These are phyloP conservation scores for Hirschfeldia incana DNA, from an alignment of 345 rosid genomes.

Conservation along the genomic window DNA sequence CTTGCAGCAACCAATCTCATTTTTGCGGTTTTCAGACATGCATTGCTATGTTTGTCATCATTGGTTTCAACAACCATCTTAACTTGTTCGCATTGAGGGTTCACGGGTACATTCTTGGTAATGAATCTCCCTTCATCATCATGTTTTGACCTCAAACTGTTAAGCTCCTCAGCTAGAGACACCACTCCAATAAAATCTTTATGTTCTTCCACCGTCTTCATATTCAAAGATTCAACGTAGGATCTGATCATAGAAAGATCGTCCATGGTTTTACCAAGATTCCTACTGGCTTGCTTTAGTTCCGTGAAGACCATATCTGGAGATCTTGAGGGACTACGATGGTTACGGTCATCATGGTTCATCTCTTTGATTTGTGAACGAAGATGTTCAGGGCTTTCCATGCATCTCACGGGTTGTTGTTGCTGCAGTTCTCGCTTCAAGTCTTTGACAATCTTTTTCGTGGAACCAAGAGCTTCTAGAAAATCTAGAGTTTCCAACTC, in stretches of 20 bases:
- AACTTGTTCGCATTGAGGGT: constrained; percentile 37
- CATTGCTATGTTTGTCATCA: constrained; percentile 39
- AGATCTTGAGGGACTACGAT: constrained; percentile 41
- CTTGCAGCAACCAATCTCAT: constrained; percentile 91
- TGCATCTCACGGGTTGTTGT: constrained; percentile 61
- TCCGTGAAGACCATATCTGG: constrained; percentile 71
- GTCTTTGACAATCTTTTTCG: constrained; percentile 75
- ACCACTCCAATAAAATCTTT: constrained; percentile 52
- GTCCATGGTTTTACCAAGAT: constrained; percentile 76
- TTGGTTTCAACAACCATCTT: constrained; percentile 49
- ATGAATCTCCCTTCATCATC: constrained; percentile 14
- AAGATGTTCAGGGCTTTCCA: constrained; percentile 34
- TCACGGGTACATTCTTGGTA: background rate
- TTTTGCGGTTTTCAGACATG: constrained; percentile 58
- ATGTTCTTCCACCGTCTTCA: constrained; percentile 62
- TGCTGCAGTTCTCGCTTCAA: constrained; percentile 75
- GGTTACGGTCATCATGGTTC: constrained; percentile 47
- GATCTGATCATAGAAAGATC: constrained; percentile 76
- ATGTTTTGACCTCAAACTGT: constrained; percentile 44
- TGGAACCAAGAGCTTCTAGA: constrained; percentile 81
- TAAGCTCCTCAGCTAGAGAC: constrained; percentile 58
- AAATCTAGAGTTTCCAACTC: constrained; percentile 90
- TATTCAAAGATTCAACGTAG: constrained; percentile 67
- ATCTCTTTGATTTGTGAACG: constrained; percentile 55
- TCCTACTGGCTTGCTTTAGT: constrained; percentile 73